Conservation (phyloP, 2,329 filamentous ascomycete species). For the Aspergillus chevalieri region DNA sequence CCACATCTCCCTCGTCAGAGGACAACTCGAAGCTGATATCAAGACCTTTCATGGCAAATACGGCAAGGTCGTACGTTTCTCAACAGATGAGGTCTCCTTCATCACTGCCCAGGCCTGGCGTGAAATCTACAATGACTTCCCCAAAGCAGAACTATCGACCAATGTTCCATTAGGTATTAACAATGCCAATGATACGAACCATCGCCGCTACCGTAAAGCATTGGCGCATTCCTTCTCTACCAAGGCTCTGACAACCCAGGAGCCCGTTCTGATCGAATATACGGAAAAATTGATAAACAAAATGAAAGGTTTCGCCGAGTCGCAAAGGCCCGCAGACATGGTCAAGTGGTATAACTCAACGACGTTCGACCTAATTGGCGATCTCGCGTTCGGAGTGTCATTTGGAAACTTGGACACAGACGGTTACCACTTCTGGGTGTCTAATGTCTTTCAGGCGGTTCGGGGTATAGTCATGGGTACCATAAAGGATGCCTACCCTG, state of each 20-base stretch:
- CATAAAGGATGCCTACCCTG: slow-evolving; percentile 2
- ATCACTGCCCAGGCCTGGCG: slow-evolving; percentile 18
- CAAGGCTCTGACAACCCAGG: slow-evolving; percentile 33
- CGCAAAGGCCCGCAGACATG: slow-evolving; percentile 11
- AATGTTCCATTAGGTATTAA: slow-evolving; percentile 7
- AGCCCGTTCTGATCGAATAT: slow-evolving; percentile 25
- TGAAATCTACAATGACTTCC: slow-evolving; percentile 20
- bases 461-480: not conserved
- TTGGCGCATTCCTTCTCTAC: slow-evolving; percentile 37
- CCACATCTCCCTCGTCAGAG: slow-evolving; percentile 6
- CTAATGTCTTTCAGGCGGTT: slow-evolving; percentile 11
- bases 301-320: slow-evolving; percentile 9
- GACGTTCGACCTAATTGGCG: slow-evolving; percentile 22
- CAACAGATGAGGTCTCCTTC: slow-evolving; percentile 28
- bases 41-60: slow-evolving; percentile 7
- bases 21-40: slow-evolving; percentile 6
- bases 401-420: slow-evolving; percentile 17
- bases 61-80: slow-evolving; percentile 21
- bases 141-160: slow-evolving; percentile 5
- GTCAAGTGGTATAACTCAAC: slow-evolving; percentile 20
- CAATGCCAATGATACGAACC: slow-evolving; percentile 12
- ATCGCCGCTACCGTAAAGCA: slow-evolving; percentile 19
- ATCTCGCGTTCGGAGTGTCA: slow-evolving; percentile 19
- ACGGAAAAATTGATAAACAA: slow-evolving; percentile 23
- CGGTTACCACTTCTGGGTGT: slow-evolving; percentile 17